phyloP scores from a whole-genome alignment of 2,329 filamentous ascomycete genomes.

The Thelonectria olida region DNA sequence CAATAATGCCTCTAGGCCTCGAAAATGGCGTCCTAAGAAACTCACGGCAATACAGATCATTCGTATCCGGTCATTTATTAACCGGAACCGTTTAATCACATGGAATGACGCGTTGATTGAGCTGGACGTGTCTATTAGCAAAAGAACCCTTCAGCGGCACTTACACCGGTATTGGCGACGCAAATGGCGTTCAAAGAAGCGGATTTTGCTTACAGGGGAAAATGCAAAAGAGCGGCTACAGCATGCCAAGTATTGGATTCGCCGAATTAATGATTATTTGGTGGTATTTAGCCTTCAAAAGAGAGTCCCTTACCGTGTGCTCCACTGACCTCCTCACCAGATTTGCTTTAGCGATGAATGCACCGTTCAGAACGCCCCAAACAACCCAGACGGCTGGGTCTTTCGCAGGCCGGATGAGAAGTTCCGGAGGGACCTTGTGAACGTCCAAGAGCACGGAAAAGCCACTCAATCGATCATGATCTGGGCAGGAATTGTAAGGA shows the following conservation, averaged over 20 bases:
- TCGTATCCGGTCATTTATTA: background rate
- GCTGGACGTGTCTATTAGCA: background rate
- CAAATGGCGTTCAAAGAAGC: background rate
- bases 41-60: background rate
- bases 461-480: slow-evolving; percentile 1
- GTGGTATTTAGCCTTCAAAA: background rate
- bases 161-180: background rate
- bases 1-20: background rate
- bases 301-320: background rate
- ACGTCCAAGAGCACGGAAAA: background rate
- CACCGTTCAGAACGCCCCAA: background rate
- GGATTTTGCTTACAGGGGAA: background rate
- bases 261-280: background rate
- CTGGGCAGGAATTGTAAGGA: slow-evolving; percentile 1
- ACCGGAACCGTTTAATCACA: background rate
- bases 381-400: slow-evolving; percentile 1
- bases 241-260: background rate
- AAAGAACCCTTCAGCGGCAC: background rate
- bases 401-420: slow-evolving; percentile 5
- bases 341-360: background rate
- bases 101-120: background rate
- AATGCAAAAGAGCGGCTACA: background rate
- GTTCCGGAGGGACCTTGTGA: background rate
- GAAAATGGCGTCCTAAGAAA: background rate
- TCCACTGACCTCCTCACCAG: background rate